A percentile compares a stretch with the other conserved stretches of the same genome.
These are phyloP conservation scores for Ceraceosorus bombacis DNA, from an alignment of 1,284 basidiomycete genomes.

Conservation along the genomic window DNA sequence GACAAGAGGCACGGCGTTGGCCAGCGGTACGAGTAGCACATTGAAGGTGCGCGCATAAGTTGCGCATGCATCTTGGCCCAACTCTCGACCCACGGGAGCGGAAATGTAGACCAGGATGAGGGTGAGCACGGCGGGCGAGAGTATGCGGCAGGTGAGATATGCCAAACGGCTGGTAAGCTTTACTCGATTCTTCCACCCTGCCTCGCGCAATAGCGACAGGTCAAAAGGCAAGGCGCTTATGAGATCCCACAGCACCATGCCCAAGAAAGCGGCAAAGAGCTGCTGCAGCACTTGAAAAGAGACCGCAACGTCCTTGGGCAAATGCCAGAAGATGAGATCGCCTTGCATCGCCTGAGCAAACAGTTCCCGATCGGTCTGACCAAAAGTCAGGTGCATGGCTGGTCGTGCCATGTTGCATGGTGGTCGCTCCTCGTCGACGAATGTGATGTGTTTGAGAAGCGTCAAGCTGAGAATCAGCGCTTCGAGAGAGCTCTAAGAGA, in stretches of 20 bases:
- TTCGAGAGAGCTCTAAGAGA: too few relatives aligned
- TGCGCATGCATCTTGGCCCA: conserved; percentile 12
- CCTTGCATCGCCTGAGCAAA: too few relatives aligned
- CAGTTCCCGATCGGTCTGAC: too few relatives aligned
- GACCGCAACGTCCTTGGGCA: not conserved
- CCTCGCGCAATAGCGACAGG: conserved; percentile 17
- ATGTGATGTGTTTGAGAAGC: too few relatives aligned
- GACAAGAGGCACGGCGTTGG: conserved; percentile 17
- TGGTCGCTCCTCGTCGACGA: too few relatives aligned
- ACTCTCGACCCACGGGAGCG: conserved; percentile 5
- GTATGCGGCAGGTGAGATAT: conserved; percentile 19
- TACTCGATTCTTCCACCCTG: conserved; percentile 19
- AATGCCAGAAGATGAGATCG: not conserved
- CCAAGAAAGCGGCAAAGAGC: conserved; percentile 13
- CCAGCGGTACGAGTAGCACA: conserved; percentile 14
- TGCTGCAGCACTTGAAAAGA: not conserved
- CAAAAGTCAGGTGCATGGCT: too few relatives aligned
- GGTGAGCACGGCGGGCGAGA: conserved; percentile 10
- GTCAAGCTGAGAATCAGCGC: too few relatives aligned
- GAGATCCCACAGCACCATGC: conserved; percentile 17
- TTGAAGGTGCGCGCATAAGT: conserved; percentile 11
- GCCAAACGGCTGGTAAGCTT: conserved; percentile 18
- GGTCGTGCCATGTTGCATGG: too few relatives aligned
- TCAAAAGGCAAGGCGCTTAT: conserved; percentile 22
- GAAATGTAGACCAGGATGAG: conserved; percentile 15